phyloP scores from a whole-genome alignment of 202 grass and related monocot genomes.

The Brachypodium distachyon region DNA sequence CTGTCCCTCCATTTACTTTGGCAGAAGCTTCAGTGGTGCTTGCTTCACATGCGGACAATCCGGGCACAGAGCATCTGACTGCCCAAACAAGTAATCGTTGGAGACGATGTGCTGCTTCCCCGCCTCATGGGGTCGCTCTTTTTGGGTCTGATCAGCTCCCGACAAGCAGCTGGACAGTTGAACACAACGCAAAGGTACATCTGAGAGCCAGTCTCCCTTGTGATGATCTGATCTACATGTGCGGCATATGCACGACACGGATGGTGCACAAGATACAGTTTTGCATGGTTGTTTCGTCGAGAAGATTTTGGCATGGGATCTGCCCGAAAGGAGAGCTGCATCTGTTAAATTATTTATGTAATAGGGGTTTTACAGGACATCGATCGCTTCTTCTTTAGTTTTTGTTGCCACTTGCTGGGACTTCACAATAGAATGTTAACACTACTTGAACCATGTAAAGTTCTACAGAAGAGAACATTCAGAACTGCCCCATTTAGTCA shows the following conservation, averaged over 20 bases:
- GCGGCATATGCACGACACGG: not conserved
- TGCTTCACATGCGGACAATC: conserved; percentile 80
- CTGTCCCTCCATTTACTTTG: not conserved
- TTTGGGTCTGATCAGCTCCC: not conserved
- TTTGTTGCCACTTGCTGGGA: not conserved
- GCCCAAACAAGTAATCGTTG: conserved; percentile 70
- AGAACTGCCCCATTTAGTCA: not conserved
- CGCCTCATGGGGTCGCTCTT: not conserved
- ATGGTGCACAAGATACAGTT: not conserved
- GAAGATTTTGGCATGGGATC: not conserved
- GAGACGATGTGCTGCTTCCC: conserved; percentile 1
- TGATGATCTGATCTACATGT: not conserved
- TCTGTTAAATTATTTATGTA: not conserved
- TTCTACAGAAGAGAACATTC: not conserved
- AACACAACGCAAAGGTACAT: not conserved
- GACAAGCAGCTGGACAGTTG: conserved; percentile 9
- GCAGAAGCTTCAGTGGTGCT: conserved; percentile 70
- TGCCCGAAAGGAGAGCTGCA: not conserved
- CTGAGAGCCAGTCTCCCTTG: not conserved
- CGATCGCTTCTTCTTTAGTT: not conserved
- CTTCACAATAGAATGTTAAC: not conserved
- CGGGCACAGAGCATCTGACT: conserved; percentile 89
- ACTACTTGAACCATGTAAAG: conserved; percentile 1
- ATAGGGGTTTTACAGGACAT: not conserved
- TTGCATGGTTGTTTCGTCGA: not conserved